Evolutionary conservation across 75 land plant genomes (phyloP), one percentile per base, ranked within the genome.

Genomic region (Isoetes taiwanensis): DNA sequence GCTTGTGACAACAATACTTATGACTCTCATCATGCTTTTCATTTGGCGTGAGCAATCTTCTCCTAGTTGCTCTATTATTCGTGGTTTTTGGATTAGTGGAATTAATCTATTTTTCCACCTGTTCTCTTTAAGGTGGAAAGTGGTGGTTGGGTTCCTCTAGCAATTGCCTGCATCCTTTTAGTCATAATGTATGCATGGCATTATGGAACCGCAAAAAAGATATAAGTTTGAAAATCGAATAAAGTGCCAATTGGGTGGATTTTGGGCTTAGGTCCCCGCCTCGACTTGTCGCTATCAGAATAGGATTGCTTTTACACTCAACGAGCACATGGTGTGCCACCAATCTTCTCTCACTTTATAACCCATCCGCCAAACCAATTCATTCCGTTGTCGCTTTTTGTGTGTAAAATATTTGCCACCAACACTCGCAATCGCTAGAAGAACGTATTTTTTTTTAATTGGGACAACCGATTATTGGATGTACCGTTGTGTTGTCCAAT

Each of bases 121-220:
- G 80, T 68, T 30, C 73, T 88, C 12, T 73, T 73, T 67, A 88
- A 88, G 43, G 80, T 88, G 24, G 66, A 68, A 16, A 43, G 78
- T 59, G 87, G 84, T 0, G 89, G 95, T 0, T 88, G 82, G 66
- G 61, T 84, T 0, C 95, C 95, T 0, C 12, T 46, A 20, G 52
- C 52, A 5, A 46, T 64, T 33, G 67, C 59, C 12, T 26, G 32
- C 20, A 24, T 24, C 32, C 46, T 64, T 26, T 31, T 64, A 4
- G 24, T 30, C 16, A 23, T 64, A 43, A 64, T 64, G 67, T 64
- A 38, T 40, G 25, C 67, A 29, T 64, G 67, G 67, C 61, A 64
- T 17, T 56, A 56, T 30, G 67, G 67, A 1, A 37, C 67, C 25
- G 23, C 30, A 2, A 12, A 24, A 26, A 54, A 56, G 21, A 54